Evolutionary conservation across 2,329 filamentous ascomycete genomes (phyloP).

Genomic region (Claviceps cyperi): DNA sequence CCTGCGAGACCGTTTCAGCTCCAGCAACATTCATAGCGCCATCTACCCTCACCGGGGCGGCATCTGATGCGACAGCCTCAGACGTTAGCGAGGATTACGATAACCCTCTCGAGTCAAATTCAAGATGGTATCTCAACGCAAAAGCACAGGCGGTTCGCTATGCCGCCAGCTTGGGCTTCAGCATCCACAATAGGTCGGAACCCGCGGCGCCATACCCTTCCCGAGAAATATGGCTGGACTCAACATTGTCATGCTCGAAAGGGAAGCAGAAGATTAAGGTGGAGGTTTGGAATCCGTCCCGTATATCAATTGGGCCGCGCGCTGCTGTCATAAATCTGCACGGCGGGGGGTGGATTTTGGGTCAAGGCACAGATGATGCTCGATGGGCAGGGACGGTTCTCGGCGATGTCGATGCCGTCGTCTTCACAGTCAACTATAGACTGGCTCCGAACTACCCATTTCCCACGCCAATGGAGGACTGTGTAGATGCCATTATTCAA

Average conservation of each 20-base stretch:
- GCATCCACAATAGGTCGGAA: conserved; percentile 26
- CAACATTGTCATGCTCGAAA: conserved; percentile 23
- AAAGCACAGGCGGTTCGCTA: conserved; percentile 29
- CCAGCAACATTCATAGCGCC: conserved; percentile 2
- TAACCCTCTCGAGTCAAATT: conserved; percentile 28
- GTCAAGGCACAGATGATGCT: conserved; percentile 47
- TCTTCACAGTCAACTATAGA: conserved; percentile 54
- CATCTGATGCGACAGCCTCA: conserved; percentile 16
- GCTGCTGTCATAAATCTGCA: conserved; percentile 52
- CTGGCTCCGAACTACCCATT: conserved; percentile 51
- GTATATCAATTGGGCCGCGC: conserved; percentile 20
- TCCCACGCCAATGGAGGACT: conserved; percentile 50
- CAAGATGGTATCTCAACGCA: conserved; percentile 28
- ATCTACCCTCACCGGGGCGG: conserved; percentile 12
- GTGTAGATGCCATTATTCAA: conserved; percentile 49
- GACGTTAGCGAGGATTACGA: conserved; percentile 24
- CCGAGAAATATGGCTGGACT: conserved; percentile 26
- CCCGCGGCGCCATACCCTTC: conserved; percentile 25
- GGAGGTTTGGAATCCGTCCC: conserved; percentile 31
- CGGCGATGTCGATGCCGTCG: conserved; percentile 37
- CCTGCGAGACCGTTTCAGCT: not conserved
- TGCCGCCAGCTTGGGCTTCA: conserved; percentile 28
- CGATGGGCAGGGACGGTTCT: conserved; percentile 42
- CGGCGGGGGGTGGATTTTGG: conserved; percentile 52
- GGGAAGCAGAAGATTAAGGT: conserved; percentile 28